Evolutionary conservation across 176 grass and related monocot species (phyloP).

Genomic region (Cocos nucifera): DNA sequence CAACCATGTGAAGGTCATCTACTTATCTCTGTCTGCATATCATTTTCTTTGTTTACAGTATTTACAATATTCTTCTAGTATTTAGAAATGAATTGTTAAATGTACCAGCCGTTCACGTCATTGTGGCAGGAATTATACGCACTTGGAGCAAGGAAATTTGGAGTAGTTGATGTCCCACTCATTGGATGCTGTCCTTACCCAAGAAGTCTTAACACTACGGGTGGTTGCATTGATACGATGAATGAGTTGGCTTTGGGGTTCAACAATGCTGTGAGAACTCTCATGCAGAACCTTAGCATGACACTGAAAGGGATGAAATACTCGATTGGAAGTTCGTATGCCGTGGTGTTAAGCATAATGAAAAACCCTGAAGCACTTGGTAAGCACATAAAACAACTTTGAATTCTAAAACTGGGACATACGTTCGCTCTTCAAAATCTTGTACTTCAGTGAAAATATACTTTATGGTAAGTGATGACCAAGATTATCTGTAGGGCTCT

Average conservation of each 20-base stretch:
- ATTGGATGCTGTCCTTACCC: constrained; percentile 90
- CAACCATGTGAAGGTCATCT: constrained; percentile 26
- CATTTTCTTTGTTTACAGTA: background rate
- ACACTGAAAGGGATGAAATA: constrained; percentile 49
- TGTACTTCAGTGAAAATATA: background rate
- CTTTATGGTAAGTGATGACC: too few species aligned
- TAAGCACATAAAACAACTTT: constrained; percentile 9
- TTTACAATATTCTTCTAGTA: too few species aligned
- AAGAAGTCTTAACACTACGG: constrained; percentile 65
- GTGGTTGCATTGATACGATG: constrained; percentile 61
- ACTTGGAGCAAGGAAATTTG: constrained; percentile 72
- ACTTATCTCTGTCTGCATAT: background rate
- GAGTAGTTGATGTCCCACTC: constrained; percentile 67
- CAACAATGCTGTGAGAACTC: constrained; percentile 49
- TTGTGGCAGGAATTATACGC: constrained; percentile 42
- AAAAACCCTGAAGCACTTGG: constrained; percentile 58
- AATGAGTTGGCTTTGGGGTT: constrained; percentile 60
- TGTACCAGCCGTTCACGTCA: too few species aligned
- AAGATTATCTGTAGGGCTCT: too few species aligned
- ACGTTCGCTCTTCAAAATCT: background rate
- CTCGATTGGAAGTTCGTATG: constrained; percentile 83
- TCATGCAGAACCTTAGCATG: constrained; percentile 42
- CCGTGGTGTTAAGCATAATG: constrained; percentile 71
- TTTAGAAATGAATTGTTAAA: too few species aligned
- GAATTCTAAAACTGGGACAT: background rate